phyloP scores from a whole-genome alignment of 208 protist genomes.

The Leptomonas pyrrhocoris region DNA sequence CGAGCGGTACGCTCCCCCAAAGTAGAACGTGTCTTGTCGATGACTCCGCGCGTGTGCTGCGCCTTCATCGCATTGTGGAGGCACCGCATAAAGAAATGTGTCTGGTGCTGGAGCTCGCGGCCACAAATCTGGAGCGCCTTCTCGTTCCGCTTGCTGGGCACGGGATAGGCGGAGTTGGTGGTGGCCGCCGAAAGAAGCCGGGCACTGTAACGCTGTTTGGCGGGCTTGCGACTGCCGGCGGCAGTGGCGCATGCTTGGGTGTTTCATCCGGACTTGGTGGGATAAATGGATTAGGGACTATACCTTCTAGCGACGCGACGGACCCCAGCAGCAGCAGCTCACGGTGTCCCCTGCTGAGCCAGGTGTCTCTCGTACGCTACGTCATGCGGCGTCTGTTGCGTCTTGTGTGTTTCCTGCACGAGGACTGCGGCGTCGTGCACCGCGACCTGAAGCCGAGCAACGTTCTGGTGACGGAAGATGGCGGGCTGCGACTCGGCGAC shows the following conservation, averaged over 20 bases:
- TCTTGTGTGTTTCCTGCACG: constrained; percentile 72
- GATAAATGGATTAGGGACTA: neutral
- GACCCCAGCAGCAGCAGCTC: neutral
- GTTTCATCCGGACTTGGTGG: neutral
- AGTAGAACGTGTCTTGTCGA: constrained; percentile 25
- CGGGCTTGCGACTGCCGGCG: neutral
- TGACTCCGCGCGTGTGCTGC: constrained; percentile 41
- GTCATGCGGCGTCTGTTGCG: constrained; percentile 74
- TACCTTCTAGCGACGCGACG: neutral
- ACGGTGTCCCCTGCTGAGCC: constrained; percentile 36
- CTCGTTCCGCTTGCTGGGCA: constrained; percentile 15
- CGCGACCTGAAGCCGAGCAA: constrained; percentile 92
- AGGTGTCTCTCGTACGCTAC: constrained; percentile 64
- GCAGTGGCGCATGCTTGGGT: neutral
- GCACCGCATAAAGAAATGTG: constrained; percentile 83
- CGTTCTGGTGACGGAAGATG: constrained; percentile 68
- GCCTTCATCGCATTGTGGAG: constrained; percentile 68
- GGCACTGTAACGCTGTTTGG: constrained; percentile 24
- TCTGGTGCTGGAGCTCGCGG: constrained; percentile 77
- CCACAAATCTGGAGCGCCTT: constrained; percentile 65
- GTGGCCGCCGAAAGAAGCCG: constrained; percentile 11
- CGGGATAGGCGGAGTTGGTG: constrained; percentile 5
- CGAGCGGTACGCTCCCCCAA: too few relatives aligned
- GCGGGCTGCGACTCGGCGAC: constrained; percentile 81
- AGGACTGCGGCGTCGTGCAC: constrained; percentile 78